Percentiles rank a stretch among this genome's conserved stretches.
Evolutionary conservation across 352 stramenopile genomes (phyloP).

Genomic region (Elongisporangium prolatum): DNA sequence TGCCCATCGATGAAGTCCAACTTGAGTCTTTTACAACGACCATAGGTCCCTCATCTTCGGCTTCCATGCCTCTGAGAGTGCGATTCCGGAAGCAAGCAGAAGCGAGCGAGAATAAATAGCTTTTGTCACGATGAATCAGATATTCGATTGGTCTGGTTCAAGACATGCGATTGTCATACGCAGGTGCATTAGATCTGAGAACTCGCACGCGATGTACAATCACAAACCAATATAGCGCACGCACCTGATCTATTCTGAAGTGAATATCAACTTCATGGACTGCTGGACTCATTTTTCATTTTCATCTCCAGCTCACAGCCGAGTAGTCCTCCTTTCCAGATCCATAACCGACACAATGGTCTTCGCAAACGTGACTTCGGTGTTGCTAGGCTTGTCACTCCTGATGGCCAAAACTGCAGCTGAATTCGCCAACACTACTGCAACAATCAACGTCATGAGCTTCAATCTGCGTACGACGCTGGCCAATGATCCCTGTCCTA

Average conservation of each 20-base stretch:
- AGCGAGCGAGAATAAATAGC: too few relatives aligned
- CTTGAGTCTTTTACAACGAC: too few relatives aligned
- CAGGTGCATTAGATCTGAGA: not conserved
- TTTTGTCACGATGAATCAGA: not conserved
- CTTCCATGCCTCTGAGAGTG: too few relatives aligned
- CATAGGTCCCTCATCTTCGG: too few relatives aligned
- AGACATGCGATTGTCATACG: not conserved
- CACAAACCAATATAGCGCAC: not conserved
- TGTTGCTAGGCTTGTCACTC: not conserved
- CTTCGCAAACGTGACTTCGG: not conserved
- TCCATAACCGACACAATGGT: not conserved
- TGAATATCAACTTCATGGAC: not conserved
- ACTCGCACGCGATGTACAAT: not conserved
- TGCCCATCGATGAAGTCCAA: too few relatives aligned
- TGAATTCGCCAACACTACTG: not conserved
- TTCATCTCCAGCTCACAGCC: not conserved
- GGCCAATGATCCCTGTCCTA: constrained; percentile 53
- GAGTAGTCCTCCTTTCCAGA: not conserved
- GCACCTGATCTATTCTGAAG: not conserved
- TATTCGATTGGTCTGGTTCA: not conserved
- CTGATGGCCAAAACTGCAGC: not conserved
- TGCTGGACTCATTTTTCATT: not conserved
- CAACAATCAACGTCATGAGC: constrained; percentile 51
- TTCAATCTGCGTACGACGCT: constrained; percentile 70
- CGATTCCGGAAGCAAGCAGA: too few relatives aligned